Evolutionary conservation across 2,329 filamentous ascomycete genomes (phyloP).

Genomic region (Hymenoscyphus scutula): DNA sequence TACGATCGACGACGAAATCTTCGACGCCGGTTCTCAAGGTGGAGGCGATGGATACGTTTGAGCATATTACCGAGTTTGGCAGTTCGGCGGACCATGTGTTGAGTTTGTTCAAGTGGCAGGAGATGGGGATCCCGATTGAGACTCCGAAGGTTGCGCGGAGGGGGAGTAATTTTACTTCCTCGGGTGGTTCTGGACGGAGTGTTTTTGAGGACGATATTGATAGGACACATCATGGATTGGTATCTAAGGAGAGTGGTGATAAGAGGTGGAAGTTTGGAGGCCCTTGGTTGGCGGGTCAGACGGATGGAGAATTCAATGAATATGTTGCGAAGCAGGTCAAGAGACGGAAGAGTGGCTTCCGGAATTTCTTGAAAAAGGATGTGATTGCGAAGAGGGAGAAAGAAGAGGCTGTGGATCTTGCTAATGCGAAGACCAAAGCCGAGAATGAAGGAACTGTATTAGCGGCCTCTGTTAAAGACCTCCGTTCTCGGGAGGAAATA

Average conservation of each 20-base stretch:
- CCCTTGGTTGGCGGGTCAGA: slow-evolving; percentile 64
- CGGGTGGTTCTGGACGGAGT: slow-evolving; percentile 42
- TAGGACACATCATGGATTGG: slow-evolving; percentile 48
- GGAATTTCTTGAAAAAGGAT: slow-evolving; percentile 48
- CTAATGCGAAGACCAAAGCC: slow-evolving; percentile 19
- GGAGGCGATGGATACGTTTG: slow-evolving; percentile 75
- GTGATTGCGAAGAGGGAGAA: slow-evolving; percentile 43
- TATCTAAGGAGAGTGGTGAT: slow-evolving; percentile 38
- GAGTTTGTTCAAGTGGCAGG: slow-evolving; percentile 81
- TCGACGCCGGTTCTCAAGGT: slow-evolving; percentile 75
- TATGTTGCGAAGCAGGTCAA: slow-evolving; percentile 56
- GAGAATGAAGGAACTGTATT: neutral
- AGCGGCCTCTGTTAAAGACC: neutral
- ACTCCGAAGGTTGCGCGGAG: slow-evolving; percentile 40
- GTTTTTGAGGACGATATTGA: slow-evolving; percentile 61
- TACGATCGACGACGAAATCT: slow-evolving; percentile 68
- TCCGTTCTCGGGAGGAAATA: neutral
- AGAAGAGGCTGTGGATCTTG: slow-evolving; percentile 40
- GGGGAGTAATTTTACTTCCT: neutral
- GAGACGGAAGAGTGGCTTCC: slow-evolving; percentile 53
- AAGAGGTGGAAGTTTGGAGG: slow-evolving; percentile 65
- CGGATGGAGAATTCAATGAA: slow-evolving; percentile 55
- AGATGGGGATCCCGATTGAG: slow-evolving; percentile 71
- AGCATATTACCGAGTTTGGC: slow-evolving; percentile 86
- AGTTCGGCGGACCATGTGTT: slow-evolving; percentile 79